Evolutionary conservation across 2,329 filamentous ascomycete genomes (phyloP), one percentile per base, ranked within the genome.

Genomic region (Xylariaceae sp.): DNA sequence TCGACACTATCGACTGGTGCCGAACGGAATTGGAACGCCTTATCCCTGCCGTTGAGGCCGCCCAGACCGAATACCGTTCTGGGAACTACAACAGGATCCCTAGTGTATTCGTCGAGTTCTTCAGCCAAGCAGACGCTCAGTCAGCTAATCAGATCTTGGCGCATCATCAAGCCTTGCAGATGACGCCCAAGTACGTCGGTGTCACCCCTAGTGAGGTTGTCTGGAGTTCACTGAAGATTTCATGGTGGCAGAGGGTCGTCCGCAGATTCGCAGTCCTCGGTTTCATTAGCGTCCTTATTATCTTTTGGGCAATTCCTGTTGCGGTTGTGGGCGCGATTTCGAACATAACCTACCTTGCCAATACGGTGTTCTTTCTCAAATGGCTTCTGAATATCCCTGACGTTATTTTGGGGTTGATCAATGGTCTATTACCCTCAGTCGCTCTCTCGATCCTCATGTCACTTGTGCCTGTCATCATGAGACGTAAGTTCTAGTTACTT

Each of bases 1-100:
- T 97, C 16, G 95, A 99, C 75, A 95, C 92, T 0, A 97, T 99
- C 72, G 86, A 93, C 60, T 97, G 90, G 89, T 89, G 87, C 61
- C 89, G 95, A 49, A 79, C 81, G 1, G 89, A 96, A 72, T 84
- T 97, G 50, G 84, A 88, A 61, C 86, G 86, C 47, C 83, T 96
- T 44, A 87, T 89, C 50, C 88, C 89, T 0, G 81, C 89, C 57
- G 87, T 91, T 26, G 82, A 89, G 48, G 79, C 83, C 42, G 81
- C 85, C 20, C 90, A 95, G 71, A 81, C 79, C 41, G 80, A 82
- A 47, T 90, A 93, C 69, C 82, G 81, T 48, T 76, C 79, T 21
- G 85, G 89, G 49, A 81, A 89, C 40, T 85, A 80, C 44, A 82
- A 86, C 58, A 82, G 85, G 60, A 78, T 91, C 29, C 85, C 88